A percentile compares a stretch with the other conserved stretches of the same genome.
Conservation (phyloP, 805 yeast genomes). For the Schizosaccharomyces osmophilus region DNA sequence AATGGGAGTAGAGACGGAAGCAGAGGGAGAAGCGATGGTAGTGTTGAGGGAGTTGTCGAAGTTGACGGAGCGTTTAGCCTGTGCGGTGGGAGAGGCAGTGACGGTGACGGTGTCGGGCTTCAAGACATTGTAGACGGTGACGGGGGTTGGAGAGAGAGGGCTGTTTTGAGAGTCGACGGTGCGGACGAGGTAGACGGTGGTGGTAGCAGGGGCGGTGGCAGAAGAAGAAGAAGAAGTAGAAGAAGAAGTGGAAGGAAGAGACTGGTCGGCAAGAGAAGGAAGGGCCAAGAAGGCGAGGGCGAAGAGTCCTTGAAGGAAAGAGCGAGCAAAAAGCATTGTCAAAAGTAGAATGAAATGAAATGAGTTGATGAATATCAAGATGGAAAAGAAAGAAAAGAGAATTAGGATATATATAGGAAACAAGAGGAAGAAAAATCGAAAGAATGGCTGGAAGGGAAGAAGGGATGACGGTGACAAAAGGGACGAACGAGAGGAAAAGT, state of each 20-base stretch:
- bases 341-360: not conserved
- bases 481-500: no score
- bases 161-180: not conserved
- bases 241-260: not conserved
- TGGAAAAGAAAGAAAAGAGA: not conserved
- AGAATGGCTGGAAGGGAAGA: no score
- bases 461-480: no score
- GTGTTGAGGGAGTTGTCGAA: not conserved
- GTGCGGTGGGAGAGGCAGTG: conserved; percentile 3
- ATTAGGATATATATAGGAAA: no score
- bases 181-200: not conserved
- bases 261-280: not conserved
- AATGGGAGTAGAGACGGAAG: not conserved
- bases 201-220: not conserved
- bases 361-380: not conserved
- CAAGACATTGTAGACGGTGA: not conserved
- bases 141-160: not conserved
- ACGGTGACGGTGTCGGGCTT: not conserved
- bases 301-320: not conserved
- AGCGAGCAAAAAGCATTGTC: not conserved
- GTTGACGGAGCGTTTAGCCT: not conserved
- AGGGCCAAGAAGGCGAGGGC: not conserved
- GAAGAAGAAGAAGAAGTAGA: not conserved
- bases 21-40: not conserved
- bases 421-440: no score